Evolutionary conservation across 768 basidiomycete genomes (phyloP).

Genomic region (Auricularia sp.): DNA sequence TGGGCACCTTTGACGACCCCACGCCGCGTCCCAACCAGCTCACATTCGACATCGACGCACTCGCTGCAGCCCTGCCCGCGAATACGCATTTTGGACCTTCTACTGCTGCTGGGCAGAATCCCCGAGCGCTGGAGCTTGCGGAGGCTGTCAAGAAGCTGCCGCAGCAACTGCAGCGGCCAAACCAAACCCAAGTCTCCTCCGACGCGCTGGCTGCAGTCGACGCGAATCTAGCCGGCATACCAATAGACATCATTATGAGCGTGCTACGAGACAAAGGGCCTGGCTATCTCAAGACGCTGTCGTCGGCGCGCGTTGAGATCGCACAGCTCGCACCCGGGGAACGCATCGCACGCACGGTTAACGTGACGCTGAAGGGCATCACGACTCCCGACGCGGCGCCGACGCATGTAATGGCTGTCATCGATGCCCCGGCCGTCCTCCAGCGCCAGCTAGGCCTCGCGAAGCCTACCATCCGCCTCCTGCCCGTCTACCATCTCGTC

Average conservation of each 20-base stretch:
- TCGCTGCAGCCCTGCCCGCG: not conserved
- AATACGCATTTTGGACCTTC: not conserved
- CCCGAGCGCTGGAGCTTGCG: not conserved
- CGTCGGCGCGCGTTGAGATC: not conserved
- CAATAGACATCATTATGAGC: not conserved
- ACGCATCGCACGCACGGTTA: not conserved
- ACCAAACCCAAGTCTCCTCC: not conserved
- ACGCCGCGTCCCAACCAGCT: not conserved
- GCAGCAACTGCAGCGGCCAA: not conserved
- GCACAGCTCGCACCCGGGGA: not conserved
- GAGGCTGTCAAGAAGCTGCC: not conserved
- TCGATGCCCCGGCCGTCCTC: not conserved
- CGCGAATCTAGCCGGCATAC: not conserved
- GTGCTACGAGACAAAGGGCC: not conserved
- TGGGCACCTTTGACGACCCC: not conserved
- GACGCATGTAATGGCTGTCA: not conserved
- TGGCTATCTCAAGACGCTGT: not conserved
- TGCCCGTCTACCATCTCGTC: not conserved
- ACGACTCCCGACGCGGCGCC: not conserved
- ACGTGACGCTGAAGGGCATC: not conserved
- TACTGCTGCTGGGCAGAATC: not conserved
- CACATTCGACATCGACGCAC: not conserved
- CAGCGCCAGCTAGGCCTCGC: not conserved
- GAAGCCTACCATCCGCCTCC: not conserved
- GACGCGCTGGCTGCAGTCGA: not conserved